Conservation (phyloP, 2,329 filamentous ascomycete species). For the Phaeosphaeriaceae sp. region DNA sequence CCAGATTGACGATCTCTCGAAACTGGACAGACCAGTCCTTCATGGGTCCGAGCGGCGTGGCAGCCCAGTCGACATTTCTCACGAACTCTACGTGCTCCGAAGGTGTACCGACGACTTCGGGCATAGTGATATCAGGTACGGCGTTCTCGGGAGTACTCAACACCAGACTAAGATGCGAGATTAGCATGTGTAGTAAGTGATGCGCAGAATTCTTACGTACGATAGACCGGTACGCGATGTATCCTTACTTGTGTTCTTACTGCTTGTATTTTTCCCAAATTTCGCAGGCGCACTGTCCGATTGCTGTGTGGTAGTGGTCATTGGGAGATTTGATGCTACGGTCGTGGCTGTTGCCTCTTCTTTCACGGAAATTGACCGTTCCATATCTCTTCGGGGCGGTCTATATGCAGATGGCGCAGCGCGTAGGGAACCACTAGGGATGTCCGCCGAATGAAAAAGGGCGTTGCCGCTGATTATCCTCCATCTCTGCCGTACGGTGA, state of each 20-base stretch:
- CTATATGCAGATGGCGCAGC: too few relatives aligned
- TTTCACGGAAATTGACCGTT: constrained; percentile 7
- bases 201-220: neutral
- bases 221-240: constrained; percentile 24
- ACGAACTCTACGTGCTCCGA: constrained; percentile 45
- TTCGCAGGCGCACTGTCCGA: constrained; percentile 13
- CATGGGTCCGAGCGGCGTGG: constrained; percentile 58
- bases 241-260: constrained; percentile 24
- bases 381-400: too few relatives aligned
- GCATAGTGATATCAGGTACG: constrained; percentile 37
- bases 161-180: constrained; percentile 12
- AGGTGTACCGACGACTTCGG: constrained; percentile 29
- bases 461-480: constrained; percentile 34
- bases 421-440: constrained; percentile 15
- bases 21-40: constrained; percentile 56
- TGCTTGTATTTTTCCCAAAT: constrained; percentile 24
- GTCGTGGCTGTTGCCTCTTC: constrained; percentile 9
- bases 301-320: constrained; percentile 4
- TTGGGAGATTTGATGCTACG: constrained; percentile 3
- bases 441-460: constrained; percentile 24
- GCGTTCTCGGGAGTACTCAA: constrained; percentile 29
- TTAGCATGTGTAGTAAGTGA: neutral
- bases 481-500: constrained; percentile 38
- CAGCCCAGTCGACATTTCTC: constrained; percentile 56
- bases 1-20: constrained; percentile 48